Base-by-base conservation (phyloP, 371 early-diverging fungal species). In the Fennellomyces sp. region DNA sequence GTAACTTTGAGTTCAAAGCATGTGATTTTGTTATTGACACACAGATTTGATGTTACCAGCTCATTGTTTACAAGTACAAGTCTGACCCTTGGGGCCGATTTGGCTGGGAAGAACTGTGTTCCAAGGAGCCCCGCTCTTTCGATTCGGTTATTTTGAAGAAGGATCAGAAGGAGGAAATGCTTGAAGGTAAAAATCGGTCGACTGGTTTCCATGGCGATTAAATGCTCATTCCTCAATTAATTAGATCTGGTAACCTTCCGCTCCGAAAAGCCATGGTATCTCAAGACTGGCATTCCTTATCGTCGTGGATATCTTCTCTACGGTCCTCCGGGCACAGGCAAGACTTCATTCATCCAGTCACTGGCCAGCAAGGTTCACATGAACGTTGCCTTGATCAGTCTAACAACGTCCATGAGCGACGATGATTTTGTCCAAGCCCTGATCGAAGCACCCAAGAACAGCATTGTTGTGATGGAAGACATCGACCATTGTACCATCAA, bases 211-310 rank as follows among this genome's bases (percentile, higher is more conserved):
- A 3, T 7, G 5, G 25, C 5, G 2, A n/a, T 35, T 17, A 6
- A 26, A 4, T 15, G 29, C n/a, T n/a, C n/a, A n/a, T n/a, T n/a
- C n/a, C n/a, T n/a, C n/a, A 35, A 56, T 19, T 13, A 33, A 15
- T n/a, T 56, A 61, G 80, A 79, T 45, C 68, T 79, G n/a, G 56
- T 64, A 17, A 57, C 60, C 0, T 79, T 79, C 64, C 63, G 66
- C 52, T 39, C 50, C n/a, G 69, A 70, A 31, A 68, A 69, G 21
- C 47, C 49, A 21, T 96, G 96, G 97, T 97, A 95, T 60, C 68
- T 86, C 3, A 88, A 90, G 42, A 85, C 94, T 23, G 97, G 95
- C 7, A 91, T 97, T 52, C 97, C 97, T 11, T 97, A 95, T 66
- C 86, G 97, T 12, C 85, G 98, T 35, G 99, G 98, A 2, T 86